Percentiles rank a stretch among this genome's conserved stretches.
Conservation (phyloP, 768 basidiomycete genomes). For the Suillus variegatus region DNA sequence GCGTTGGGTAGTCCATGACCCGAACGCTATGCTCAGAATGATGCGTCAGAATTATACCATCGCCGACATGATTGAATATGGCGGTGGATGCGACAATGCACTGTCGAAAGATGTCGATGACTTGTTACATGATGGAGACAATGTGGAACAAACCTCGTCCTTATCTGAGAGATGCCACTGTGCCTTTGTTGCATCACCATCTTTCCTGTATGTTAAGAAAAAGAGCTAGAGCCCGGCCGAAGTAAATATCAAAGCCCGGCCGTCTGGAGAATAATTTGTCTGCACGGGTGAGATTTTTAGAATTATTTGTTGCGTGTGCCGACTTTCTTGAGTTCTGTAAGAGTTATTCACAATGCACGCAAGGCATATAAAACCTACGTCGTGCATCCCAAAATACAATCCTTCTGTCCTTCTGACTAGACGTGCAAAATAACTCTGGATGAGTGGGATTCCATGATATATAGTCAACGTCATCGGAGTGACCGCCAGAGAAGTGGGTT, state of each 20-base stretch:
- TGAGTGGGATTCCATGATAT: constrained; percentile 86
- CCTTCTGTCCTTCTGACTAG: constrained; percentile 71
- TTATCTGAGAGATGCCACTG: constrained; percentile 44
- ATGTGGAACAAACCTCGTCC: constrained; percentile 20
- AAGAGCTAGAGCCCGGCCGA: constrained; percentile 61
- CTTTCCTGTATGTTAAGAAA: constrained; percentile 59
- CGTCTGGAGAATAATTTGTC: constrained; percentile 74
- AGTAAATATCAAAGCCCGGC: constrained; percentile 62
- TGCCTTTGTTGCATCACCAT: constrained; percentile 54
- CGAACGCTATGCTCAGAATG: constrained; percentile 65
- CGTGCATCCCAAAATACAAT: constrained; percentile 86
- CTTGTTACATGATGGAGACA: neutral
- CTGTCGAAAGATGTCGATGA: constrained; percentile 25
- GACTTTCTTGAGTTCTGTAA: constrained; percentile 54
- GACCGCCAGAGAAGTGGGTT: constrained; percentile 65
- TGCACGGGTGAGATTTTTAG: constrained; percentile 64
- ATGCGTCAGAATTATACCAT: constrained; percentile 68
- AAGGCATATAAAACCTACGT: constrained; percentile 46
- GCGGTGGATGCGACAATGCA: constrained; percentile 59
- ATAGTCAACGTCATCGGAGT: constrained; percentile 79
- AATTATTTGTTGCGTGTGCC: constrained; percentile 58
- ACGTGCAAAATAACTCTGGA: constrained; percentile 80
- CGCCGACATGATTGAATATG: constrained; percentile 76
- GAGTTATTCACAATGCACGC: constrained; percentile 11
- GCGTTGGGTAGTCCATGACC: constrained; percentile 67